Conservation (phyloP, 768 basidiomycete species). For the Suillus paluster region DNA sequence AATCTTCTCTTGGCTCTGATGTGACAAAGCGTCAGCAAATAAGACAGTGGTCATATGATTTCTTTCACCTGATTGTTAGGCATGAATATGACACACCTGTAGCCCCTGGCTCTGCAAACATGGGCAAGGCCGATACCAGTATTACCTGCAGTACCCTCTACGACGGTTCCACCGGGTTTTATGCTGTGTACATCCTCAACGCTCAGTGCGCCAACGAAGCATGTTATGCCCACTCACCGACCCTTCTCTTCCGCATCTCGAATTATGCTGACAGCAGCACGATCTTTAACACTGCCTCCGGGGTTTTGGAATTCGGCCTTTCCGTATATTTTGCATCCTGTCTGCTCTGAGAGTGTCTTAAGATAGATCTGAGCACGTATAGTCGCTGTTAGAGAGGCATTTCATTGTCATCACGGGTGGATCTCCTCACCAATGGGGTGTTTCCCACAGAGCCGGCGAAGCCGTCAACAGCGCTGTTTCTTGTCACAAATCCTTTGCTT, state of each 20-base stretch:
- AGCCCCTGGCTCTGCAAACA: conserved; percentile 90
- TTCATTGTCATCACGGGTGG: not conserved
- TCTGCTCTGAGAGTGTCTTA: conserved; percentile 77
- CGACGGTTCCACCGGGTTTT: conserved; percentile 90
- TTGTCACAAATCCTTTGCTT: conserved; percentile 43
- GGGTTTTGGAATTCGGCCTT: conserved; percentile 99
- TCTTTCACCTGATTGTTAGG: conserved; percentile 80
- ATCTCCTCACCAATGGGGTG: conserved; percentile 78
- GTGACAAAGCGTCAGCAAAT: not conserved
- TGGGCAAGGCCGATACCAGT: conserved; percentile 96
- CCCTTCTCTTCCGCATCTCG: conserved; percentile 86
- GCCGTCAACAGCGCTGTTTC: conserved; percentile 59
- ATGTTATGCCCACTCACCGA: conserved; percentile 49
- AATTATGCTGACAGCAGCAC: conserved; percentile 90
- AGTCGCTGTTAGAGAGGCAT: conserved; percentile 10
- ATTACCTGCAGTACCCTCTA: conserved; percentile 98
- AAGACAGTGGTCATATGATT: not conserved
- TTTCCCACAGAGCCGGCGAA: conserved; percentile 91
- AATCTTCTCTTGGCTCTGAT: conserved; percentile 96
- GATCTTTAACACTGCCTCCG: conserved; percentile 96
- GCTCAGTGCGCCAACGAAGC: not conserved
- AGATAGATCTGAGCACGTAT: conserved; percentile 69
- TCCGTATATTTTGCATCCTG: conserved; percentile 84
- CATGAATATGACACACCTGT: conserved; percentile 99
- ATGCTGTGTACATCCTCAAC: conserved; percentile 49